Percentiles rank a stretch among this genome's conserved stretches.
Conservation (phyloP, 2,329 filamentous ascomycete species). For the Neurospora sp. region DNA sequence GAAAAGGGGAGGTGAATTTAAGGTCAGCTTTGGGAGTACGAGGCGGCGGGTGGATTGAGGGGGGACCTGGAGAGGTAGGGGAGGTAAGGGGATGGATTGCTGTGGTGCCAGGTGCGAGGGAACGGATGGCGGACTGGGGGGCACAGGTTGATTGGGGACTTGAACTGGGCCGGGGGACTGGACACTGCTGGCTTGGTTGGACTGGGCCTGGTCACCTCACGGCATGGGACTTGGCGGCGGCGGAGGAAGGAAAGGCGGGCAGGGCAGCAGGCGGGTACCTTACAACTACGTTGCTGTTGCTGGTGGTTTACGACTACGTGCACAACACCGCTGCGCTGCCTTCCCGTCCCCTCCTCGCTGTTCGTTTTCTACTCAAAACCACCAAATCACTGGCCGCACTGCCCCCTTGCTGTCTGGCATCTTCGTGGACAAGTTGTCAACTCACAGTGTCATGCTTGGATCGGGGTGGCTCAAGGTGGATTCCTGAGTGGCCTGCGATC, state of each 20-base stretch:
- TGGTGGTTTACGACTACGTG: background rate
- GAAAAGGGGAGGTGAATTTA: slow-evolving; percentile 29
- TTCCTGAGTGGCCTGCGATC: slow-evolving; percentile 3
- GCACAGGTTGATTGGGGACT: background rate
- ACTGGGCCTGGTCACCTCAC: background rate
- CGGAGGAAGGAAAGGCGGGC: slow-evolving; percentile 15
- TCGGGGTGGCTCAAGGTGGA: slow-evolving; percentile 16
- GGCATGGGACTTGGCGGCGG: background rate
- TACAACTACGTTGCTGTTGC: background rate
- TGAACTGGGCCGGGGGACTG: background rate
- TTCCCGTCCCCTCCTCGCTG: background rate
- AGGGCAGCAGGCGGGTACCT: background rate
- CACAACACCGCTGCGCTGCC: background rate
- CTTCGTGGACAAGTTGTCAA: background rate
- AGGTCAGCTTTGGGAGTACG: slow-evolving; percentile 24
- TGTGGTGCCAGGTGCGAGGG: slow-evolving; percentile 2
- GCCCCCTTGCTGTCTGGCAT: background rate
- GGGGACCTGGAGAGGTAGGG: slow-evolving; percentile 6
- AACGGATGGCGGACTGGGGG: background rate
- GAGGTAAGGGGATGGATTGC: slow-evolving; percentile 16
- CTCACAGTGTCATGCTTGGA: slow-evolving; percentile 2
- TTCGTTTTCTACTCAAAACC: background rate
- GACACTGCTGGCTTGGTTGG: background rate
- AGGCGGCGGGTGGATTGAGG: slow-evolving; percentile 11
- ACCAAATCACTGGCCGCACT: background rate